These are phyloP conservation scores for Exobasidium rhododendri DNA, from an alignment of 1,284 basidiomycete species.

Conservation along the genomic window DNA sequence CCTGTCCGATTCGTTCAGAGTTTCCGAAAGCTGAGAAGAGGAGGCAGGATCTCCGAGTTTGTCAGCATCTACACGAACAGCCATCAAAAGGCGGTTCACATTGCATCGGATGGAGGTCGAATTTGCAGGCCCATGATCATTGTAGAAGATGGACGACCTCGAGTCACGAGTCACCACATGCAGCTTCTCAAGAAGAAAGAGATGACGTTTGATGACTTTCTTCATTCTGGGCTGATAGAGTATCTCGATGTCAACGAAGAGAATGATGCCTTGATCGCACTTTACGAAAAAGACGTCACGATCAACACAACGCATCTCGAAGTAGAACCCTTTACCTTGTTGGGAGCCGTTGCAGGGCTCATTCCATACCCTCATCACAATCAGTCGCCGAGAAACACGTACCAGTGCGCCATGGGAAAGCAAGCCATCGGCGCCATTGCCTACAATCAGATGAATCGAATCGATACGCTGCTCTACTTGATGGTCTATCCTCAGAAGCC, in stretches of 20 bases:
- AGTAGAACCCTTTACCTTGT: conserved; percentile 96
- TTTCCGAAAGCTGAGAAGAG: conserved; percentile 87
- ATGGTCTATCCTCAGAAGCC: conserved; percentile 99
- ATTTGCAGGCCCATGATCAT: conserved; percentile 99
- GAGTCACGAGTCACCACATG: conserved; percentile 79
- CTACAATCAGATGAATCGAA: conserved; percentile 91
- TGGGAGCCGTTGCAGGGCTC: conserved; percentile 94
- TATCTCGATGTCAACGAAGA: conserved; percentile 99
- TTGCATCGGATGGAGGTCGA: conserved; percentile 93
- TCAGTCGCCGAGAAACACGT: conserved; percentile 93
- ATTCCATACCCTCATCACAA: conserved; percentile 99
- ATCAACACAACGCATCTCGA: conserved; percentile 85
- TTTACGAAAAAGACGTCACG: conserved; percentile 86
- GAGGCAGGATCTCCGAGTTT: conserved; percentile 90
- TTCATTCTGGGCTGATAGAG: conserved; percentile 92
- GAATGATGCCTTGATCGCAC: conserved; percentile 93
- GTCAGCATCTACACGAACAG: conserved; percentile 95
- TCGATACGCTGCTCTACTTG: conserved; percentile 96
- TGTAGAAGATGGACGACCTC: conserved; percentile 76
- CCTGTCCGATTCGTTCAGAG: conserved; percentile 81
- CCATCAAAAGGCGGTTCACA: conserved; percentile 91
- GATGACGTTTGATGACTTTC: conserved; percentile 89
- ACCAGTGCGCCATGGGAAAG: conserved; percentile 97
- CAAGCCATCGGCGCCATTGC: conserved; percentile 99
- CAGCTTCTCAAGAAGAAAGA: conserved; percentile 71